Conservation (phyloP, 768 basidiomycete genomes). For the Agaricus sinodeliciosus region DNA sequence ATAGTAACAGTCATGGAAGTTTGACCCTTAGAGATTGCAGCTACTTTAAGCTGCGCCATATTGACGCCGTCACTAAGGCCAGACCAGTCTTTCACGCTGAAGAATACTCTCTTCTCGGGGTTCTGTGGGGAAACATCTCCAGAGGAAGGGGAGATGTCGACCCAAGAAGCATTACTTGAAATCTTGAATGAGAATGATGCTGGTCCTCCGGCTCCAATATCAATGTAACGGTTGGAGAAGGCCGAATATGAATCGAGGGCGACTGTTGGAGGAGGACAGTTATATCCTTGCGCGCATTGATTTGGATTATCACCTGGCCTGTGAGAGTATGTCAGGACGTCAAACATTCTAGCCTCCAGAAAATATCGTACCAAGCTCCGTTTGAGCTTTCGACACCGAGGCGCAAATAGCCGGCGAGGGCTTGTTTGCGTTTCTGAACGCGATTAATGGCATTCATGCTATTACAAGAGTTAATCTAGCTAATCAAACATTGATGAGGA, state of each 20-base stretch:
- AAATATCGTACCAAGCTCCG: slow-evolving; percentile 44
- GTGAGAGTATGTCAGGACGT: not conserved
- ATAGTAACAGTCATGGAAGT: slow-evolving; percentile 25
- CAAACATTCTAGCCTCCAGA: not conserved
- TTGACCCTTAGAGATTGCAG: slow-evolving; percentile 34
- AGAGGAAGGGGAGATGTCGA: slow-evolving; percentile 35
- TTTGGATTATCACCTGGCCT: slow-evolving; percentile 63
- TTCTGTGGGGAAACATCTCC: slow-evolving; percentile 42
- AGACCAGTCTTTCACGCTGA: slow-evolving; percentile 57
- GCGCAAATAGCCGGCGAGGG: slow-evolving; percentile 53
- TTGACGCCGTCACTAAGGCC: slow-evolving; percentile 30
- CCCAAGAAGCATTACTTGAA: slow-evolving; percentile 43
- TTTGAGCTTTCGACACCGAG: slow-evolving; percentile 53
- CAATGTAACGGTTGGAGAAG: slow-evolving; percentile 46
- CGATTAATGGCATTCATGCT: slow-evolving; percentile 50
- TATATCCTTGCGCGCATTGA: slow-evolving; percentile 44
- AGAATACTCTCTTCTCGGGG: slow-evolving; percentile 47
- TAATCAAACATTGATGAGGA: too few species aligned
- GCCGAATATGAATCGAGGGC: slow-evolving; percentile 51
- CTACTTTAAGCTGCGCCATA: slow-evolving; percentile 36
- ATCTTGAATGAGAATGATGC: slow-evolving; percentile 48
- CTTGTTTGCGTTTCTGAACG: slow-evolving; percentile 49
- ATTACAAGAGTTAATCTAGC: not conserved
- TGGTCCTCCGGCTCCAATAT: slow-evolving; percentile 58
- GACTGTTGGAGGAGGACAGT: slow-evolving; percentile 41